Conservation (phyloP, 345 rosid species). For the Turnera subulata region DNA sequence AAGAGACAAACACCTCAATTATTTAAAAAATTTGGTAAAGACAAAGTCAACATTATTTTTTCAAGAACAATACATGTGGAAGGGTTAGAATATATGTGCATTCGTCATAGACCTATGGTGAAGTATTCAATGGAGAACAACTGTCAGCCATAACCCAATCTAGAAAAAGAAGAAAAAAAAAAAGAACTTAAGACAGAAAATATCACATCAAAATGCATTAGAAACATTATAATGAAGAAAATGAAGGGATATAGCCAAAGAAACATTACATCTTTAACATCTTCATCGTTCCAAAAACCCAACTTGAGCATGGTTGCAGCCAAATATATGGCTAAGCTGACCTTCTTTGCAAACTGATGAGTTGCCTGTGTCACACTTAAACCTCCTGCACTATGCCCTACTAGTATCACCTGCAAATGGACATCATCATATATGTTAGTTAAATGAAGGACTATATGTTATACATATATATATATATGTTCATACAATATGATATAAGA, state of each 20-base stretch:
- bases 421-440: not conserved
- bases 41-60: too few species aligned
- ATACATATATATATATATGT: not conserved
- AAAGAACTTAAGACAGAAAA: not conserved
- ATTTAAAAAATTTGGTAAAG: too few species aligned
- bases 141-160: not conserved
- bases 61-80: too few species aligned
- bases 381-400: slow-evolving; percentile 95
- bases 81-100: too few species aligned
- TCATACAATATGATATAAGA: not conserved
- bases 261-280: slow-evolving; percentile 50
- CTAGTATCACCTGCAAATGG: slow-evolving; percentile 60
- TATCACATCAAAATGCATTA: not conserved
- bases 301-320: slow-evolving; percentile 79
- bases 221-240: not conserved
- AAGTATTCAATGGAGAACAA: too few species aligned
- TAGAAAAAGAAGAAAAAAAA: not conserved
- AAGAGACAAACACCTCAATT: too few species aligned
- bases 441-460: not conserved
- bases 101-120: too few species aligned
- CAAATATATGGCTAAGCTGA: slow-evolving; percentile 56
- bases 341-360: slow-evolving; percentile 52
- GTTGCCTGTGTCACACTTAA: slow-evolving; percentile 63
- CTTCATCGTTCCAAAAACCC: slow-evolving; percentile 56
- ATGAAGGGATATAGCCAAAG: not conserved